Base-by-base conservation (phyloP, 2,329 filamentous ascomycete species). In the Fusarium abutilonis region DNA sequence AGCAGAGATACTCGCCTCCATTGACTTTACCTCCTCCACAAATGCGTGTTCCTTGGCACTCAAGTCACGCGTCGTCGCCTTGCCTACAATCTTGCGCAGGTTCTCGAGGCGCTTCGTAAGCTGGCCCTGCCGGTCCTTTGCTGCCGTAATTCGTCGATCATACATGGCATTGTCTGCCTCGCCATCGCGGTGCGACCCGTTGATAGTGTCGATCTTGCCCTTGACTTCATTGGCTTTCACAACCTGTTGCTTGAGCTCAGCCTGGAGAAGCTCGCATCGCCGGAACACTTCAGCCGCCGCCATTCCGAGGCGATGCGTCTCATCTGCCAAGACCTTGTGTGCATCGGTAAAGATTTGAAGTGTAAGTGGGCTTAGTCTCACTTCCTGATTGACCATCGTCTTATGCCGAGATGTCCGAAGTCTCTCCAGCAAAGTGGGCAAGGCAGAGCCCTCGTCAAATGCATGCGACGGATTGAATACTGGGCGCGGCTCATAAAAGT, bases 261-360 rank as follows among this genome's bases (percentile, higher is more conserved):
- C 78, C 67, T 89, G 87, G 23, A 93, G 80, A 41, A 86, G 81
- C 65, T 89, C 84, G 60, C 89, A 91, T 51, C 87, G 83, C 23
- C 87, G 81, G 76, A 93, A 93, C 6, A 93, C 79, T 67, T 92
- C 89, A 2, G 89, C 85, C 1, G 89, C 90, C 1, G 89, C 90
- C 39, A 84, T 78, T 14, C 89, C 89, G 10, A 93, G 80, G 10
- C 81, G 81, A 65, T 89, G 82, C 0, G 89, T 92, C 74, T 93
- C 89, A 9, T 84, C 82, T 60, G 86, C 86, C 6, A 93, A 79
- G 6, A 90, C 79, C 70, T 89, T 87, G 73, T 94, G 91, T 0
- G 87, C 86, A 56, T 91, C 86, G 26, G 89, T 90, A 64, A 94
- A 84, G 34, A 92, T 81, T 63, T 88, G 84, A 15, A 93, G 80